Evolutionary conservation across 306 rosid genomes (phyloP).

Genomic region (Ochetophila trinervis): DNA sequence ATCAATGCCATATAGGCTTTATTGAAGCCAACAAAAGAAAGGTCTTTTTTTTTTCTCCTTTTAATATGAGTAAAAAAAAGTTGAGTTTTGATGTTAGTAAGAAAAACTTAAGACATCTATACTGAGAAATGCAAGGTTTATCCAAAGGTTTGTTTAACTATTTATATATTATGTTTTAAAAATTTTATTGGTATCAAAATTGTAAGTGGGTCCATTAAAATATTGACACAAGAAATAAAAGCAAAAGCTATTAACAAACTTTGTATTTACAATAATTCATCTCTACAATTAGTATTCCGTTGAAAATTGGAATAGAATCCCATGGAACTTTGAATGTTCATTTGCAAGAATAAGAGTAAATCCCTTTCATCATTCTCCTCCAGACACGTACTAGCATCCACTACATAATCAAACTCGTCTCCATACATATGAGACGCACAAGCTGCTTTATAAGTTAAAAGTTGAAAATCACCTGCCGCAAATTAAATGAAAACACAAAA

Average conservation of each 20-base stretch:
- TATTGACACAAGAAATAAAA: neutral
- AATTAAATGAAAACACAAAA: conserved; percentile 11
- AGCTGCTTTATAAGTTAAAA: conserved; percentile 72
- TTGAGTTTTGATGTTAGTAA: too few species aligned
- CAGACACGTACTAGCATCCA: conserved; percentile 39
- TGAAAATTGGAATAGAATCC: conserved; percentile 28
- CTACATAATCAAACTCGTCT: conserved; percentile 42
- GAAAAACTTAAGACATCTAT: too few species aligned
- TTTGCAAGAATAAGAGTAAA: conserved; percentile 46
- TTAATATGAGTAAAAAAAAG: too few species aligned
- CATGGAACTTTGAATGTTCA: conserved; percentile 36
- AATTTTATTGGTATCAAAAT: too few species aligned
- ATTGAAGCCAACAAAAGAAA: too few species aligned
- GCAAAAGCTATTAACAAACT: neutral
- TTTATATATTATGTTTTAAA: too few species aligned
- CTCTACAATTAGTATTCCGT: neutral
- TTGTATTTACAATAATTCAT: too few species aligned
- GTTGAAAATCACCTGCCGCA: conserved; percentile 65
- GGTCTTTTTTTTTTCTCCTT: too few species aligned
- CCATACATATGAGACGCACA: conserved; percentile 71
- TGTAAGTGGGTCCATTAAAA: too few species aligned
- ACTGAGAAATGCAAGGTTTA: too few species aligned
- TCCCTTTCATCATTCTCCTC: conserved; percentile 36
- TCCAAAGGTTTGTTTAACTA: too few species aligned
- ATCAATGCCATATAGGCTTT: too few species aligned